Conservation (phyloP, 345 rosid genomes). For the Jatropha curcas region DNA sequence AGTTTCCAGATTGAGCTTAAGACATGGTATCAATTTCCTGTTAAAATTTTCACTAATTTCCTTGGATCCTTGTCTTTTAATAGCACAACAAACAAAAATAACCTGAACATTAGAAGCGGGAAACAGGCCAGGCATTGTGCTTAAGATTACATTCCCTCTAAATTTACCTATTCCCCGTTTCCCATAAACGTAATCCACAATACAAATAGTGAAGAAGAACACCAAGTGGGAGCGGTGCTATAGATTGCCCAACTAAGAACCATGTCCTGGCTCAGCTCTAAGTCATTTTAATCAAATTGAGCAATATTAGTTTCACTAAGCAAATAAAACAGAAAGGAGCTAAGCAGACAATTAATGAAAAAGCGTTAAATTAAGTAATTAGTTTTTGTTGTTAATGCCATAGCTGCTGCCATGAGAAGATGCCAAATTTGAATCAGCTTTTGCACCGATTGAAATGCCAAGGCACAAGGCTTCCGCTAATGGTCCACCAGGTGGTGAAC, state of each 20-base stretch:
- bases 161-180: too few relatives aligned
- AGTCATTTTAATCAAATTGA: not conserved
- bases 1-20: too few relatives aligned
- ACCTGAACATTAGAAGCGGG: not conserved
- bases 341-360: not conserved
- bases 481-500: slow-evolving; percentile 55
- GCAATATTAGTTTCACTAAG: not conserved
- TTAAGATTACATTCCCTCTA: too few relatives aligned
- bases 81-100: not conserved
- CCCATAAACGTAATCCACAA: too few relatives aligned
- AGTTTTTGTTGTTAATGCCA: slow-evolving; percentile 5
- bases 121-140: not conserved
- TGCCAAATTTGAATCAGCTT: slow-evolving; percentile 24
- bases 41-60: too few relatives aligned
- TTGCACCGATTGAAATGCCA: slow-evolving; percentile 33
- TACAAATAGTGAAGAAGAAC: too few relatives aligned
- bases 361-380: not conserved
- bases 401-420: slow-evolving; percentile 30
- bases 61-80: too few relatives aligned
- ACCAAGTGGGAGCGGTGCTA: too few relatives aligned
- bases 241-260: too few relatives aligned
- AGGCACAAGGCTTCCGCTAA: slow-evolving; percentile 57
- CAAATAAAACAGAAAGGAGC: not conserved
- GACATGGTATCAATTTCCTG: too few relatives aligned
- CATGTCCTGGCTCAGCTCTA: too few relatives aligned